phyloP scores from a whole-genome alignment of 2,329 filamentous ascomycete species.

The Aspergillus amoenus region DNA sequence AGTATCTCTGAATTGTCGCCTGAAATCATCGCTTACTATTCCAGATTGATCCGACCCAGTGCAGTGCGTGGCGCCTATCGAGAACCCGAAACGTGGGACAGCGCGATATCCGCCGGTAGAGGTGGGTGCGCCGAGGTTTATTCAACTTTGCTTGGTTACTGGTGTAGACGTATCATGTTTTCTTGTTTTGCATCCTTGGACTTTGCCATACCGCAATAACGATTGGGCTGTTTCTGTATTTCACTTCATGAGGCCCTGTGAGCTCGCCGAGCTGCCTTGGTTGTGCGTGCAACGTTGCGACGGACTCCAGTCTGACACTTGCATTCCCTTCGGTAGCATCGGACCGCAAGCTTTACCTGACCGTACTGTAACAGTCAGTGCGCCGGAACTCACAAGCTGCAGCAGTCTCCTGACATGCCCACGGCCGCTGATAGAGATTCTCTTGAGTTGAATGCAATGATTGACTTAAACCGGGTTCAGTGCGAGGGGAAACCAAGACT shows the following conservation, averaged over 20 bases:
- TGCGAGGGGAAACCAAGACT: neutral
- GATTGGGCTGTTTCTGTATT: no score
- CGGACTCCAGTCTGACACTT: conserved; percentile 7
- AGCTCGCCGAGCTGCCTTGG: neutral
- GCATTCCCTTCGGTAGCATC: conserved; percentile 9
- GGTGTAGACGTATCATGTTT: neutral
- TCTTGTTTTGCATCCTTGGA: neutral
- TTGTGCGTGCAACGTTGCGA: conserved; percentile 9
- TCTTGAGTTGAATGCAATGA: neutral
- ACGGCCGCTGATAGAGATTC: neutral
- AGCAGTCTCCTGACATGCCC: neutral
- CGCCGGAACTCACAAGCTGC: neutral
- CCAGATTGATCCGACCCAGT: conserved; percentile 1
- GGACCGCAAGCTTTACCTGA: conserved; percentile 9
- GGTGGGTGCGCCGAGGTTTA: conserved; percentile 11
- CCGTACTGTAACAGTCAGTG: conserved; percentile 10
- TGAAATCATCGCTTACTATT: neutral
- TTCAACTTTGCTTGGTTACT: neutral
- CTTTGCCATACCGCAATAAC: no score
- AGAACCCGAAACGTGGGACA: conserved; percentile 21
- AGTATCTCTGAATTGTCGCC: neutral
- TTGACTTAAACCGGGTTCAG: neutral
- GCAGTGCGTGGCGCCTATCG: conserved; percentile 15
- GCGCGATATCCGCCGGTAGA: conserved; percentile 17
- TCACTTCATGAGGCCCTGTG: neutral